Base-by-base conservation (phyloP, 2,329 filamentous ascomycete species). In the Verticillium nubilum region DNA sequence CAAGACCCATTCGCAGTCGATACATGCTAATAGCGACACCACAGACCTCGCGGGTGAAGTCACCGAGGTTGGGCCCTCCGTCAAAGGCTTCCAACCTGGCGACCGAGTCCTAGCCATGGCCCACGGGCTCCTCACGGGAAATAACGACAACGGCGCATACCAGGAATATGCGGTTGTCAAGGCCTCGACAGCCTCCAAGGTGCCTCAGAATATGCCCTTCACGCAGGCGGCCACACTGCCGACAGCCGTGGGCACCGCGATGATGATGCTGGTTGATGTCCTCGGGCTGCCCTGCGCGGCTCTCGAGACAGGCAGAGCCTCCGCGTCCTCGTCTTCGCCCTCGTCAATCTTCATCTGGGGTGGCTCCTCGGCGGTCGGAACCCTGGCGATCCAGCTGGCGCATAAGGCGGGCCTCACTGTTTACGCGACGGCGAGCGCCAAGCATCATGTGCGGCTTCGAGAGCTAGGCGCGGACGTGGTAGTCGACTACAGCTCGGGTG, bases 21-120 rank as follows among this genome's bases (percentile, higher is more conserved):
- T 1, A 15, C n/a, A 15, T 1, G 19, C 7, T 23, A 19, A 47
- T 7, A 23, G 7, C 19, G n/a, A 23, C 5, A 23, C 19, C 31
- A 12, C 15, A 56, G 67, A 69, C 42, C 60, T 67, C n/a, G 66
- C 66, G 10, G 69, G 69, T 52, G 64, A 65, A 26, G 63, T 70
- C 19, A 19, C 60, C 17, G 60, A 62, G 15, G 59, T 68, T 6
- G 68, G 68, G 23, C 23, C 62, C n/a, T 60, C 50, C 1, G 68
- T 68, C 17, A 57, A 58, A 10, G 27, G 57, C 17, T 67, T 70
- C 59, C 63, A 63, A 25, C 57, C 59, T n/a, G 68, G 69, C 17
- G 67, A 70, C 35, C 64, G 60, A 13, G 67, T 70, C 26, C 23
- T 63, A 2, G 60, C 53, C 55, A 57, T 65, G 23, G 33, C 58